Evolutionary conservation across 2,329 filamentous ascomycete species (phyloP).

Genomic region (Alternaria postmessia): DNA sequence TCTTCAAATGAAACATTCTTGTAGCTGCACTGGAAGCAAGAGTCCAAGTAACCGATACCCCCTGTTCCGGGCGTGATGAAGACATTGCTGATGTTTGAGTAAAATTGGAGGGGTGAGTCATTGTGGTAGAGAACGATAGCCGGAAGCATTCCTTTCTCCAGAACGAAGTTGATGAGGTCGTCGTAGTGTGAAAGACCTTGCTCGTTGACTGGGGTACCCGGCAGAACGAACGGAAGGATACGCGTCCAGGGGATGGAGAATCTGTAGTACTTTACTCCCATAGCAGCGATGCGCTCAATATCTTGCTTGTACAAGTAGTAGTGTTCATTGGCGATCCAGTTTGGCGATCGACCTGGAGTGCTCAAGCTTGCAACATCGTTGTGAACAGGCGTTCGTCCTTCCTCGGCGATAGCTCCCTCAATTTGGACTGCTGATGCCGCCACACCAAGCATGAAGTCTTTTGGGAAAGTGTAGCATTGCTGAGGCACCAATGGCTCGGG

Average conservation of each 20-base stretch:
- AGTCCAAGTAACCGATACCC: conserved; percentile 38
- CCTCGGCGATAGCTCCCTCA: conserved; percentile 44
- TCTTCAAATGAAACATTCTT: conserved; percentile 59
- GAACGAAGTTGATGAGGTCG: conserved; percentile 60
- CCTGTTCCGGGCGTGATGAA: conserved; percentile 33
- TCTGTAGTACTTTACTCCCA: conserved; percentile 62
- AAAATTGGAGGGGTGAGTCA: conserved; percentile 59
- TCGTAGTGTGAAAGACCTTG: conserved; percentile 63
- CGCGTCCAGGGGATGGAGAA: conserved; percentile 63
- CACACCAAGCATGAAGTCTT: conserved; percentile 53
- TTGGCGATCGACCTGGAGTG: conserved; percentile 14
- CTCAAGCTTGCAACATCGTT: conserved; percentile 26
- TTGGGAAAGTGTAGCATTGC: conserved; percentile 61
- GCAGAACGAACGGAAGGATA: conserved; percentile 61
- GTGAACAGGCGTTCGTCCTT: conserved; percentile 36
- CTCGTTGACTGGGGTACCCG: conserved; percentile 61
- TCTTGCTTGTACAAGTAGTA: conserved; percentile 67
- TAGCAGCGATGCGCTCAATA: conserved; percentile 61
- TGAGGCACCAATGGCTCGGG: conserved; percentile 59
- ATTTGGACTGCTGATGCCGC: conserved; percentile 40
- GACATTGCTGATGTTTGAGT: conserved; percentile 42
- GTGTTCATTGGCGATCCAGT: conserved; percentile 57
- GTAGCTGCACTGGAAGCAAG: conserved; percentile 49
- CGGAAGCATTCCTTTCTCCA: conserved; percentile 61
- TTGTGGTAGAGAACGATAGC: conserved; percentile 60